Percentiles rank a stretch among this genome's conserved stretches.
These are phyloP conservation scores for Lipomyces sp. DNA, from an alignment of 805 yeast species.

Conservation along the genomic window DNA sequence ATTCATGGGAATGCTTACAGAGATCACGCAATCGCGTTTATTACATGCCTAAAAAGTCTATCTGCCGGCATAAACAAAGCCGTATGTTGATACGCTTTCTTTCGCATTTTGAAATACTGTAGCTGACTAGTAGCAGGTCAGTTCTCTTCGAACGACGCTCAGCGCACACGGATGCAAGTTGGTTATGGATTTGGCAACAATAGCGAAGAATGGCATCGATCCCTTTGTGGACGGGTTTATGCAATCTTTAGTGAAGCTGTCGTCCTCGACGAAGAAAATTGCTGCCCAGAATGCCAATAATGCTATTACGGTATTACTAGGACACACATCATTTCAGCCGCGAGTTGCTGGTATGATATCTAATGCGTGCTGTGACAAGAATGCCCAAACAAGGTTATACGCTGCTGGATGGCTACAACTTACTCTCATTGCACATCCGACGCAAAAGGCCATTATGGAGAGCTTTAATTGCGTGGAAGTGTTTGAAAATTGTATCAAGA, in stretches of 20 bases:
- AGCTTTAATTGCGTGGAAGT: constrained; percentile 49
- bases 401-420: constrained; percentile 74
- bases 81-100: constrained; percentile 23
- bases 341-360: constrained; percentile 58
- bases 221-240: constrained; percentile 55
- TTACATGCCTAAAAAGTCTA: constrained; percentile 50
- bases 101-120: not conserved
- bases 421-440: constrained; percentile 57
- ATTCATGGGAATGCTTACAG: constrained; percentile 60
- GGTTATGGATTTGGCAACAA: constrained; percentile 60
- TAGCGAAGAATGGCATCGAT: constrained; percentile 41
- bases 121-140: constrained; percentile 37
- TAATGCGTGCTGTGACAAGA: constrained; percentile 67
- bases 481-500: constrained; percentile 57
- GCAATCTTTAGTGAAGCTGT: constrained; percentile 56
- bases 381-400: constrained; percentile 69
- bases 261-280: constrained; percentile 66
- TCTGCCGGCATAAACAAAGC: constrained; percentile 70
- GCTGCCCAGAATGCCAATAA: constrained; percentile 63
- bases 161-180: constrained; percentile 76
- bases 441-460: constrained; percentile 45
- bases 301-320: constrained; percentile 50
- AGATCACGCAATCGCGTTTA: constrained; percentile 46
- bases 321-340: constrained; percentile 58
- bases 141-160: constrained; percentile 83